Conservation (phyloP, 1,284 basidiomycete species). For the Cryptococcus floricola region DNA sequence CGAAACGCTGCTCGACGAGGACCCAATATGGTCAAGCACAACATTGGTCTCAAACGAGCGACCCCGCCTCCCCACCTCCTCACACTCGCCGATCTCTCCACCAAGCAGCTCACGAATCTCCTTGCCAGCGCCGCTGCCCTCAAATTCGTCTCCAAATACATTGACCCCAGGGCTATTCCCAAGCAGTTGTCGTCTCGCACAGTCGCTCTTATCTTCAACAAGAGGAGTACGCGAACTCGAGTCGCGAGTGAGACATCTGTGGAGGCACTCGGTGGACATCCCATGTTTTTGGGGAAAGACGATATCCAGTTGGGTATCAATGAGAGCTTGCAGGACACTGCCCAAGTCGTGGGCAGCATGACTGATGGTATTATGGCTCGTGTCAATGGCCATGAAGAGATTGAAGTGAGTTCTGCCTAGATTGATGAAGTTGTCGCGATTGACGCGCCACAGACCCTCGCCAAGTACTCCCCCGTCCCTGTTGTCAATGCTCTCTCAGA, state of each 20-base stretch:
- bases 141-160: conserved; percentile 36
- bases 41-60: background rate
- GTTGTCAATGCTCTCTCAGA: conserved; percentile 94
- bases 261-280: conserved; percentile 74
- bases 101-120: conserved; percentile 33
- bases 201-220: conserved; percentile 85
- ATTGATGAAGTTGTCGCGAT: background rate
- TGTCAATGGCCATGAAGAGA: conserved; percentile 84
- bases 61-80: conserved; percentile 35
- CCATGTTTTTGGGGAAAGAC: conserved; percentile 82
- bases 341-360: conserved; percentile 84
- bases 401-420: conserved; percentile 62
- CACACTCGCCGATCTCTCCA: conserved; percentile 45
- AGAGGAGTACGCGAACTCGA: conserved; percentile 89
- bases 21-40: background rate
- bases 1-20: background rate
- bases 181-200: conserved; percentile 68
- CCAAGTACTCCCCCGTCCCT: conserved; percentile 81
- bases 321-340: conserved; percentile 79
- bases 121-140: conserved; percentile 33
- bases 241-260: conserved; percentile 81
- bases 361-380: conserved; percentile 96
- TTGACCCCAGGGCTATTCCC: conserved; percentile 6
- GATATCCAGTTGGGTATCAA: conserved; percentile 98
- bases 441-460: conserved; percentile 65